Evolutionary conservation across 371 early-diverging fungal species (phyloP).

Genomic region (Actinomortierella ambigua): DNA sequence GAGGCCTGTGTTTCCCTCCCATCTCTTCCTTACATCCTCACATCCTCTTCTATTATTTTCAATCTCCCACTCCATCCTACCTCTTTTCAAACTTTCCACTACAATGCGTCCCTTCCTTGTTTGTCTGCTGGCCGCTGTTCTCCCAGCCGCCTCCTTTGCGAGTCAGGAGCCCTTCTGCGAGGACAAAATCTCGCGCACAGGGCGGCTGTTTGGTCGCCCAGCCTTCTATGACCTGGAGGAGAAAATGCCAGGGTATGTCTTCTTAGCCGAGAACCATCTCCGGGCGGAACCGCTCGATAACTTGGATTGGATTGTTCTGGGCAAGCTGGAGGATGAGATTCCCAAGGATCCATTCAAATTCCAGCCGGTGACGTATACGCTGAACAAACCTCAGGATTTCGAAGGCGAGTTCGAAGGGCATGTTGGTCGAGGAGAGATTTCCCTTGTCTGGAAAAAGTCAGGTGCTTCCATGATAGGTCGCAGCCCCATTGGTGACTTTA

Average conservation of each 20-base stretch:
- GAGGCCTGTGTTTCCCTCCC: no score
- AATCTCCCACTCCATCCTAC: no score
- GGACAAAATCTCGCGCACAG: no score
- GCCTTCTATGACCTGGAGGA: conserved; percentile 6
- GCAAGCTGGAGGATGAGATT: conserved; percentile 3
- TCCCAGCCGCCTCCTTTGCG: conserved; percentile 6
- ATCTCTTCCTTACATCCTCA: no score
- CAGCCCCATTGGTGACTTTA: no score
- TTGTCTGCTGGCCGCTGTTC: conserved; percentile 8
- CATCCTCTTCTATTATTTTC: no score
- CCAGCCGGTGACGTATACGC: neutral
- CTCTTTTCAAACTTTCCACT: conserved; percentile 1
- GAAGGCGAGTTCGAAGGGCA: neutral
- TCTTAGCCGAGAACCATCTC: conserved; percentile 5
- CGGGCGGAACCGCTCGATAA: conserved; percentile 3
- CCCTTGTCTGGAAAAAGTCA: conserved; percentile 2
- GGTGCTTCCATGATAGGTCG: conserved; percentile 9
- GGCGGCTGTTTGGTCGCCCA: conserved; percentile 12
- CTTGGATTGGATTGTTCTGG: conserved; percentile 9
- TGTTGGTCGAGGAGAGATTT: conserved; percentile 7
- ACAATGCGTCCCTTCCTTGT: conserved; percentile 7
- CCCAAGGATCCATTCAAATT: no score
- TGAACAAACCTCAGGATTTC: neutral
- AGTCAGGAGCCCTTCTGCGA: conserved; percentile 5
- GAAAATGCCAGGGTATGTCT: conserved; percentile 2